A percentile compares a stretch with the other conserved stretches of the same genome.
phyloP scores from a whole-genome alignment of 2,329 filamentous ascomycete genomes.

The Sarocladium brachiariae region DNA sequence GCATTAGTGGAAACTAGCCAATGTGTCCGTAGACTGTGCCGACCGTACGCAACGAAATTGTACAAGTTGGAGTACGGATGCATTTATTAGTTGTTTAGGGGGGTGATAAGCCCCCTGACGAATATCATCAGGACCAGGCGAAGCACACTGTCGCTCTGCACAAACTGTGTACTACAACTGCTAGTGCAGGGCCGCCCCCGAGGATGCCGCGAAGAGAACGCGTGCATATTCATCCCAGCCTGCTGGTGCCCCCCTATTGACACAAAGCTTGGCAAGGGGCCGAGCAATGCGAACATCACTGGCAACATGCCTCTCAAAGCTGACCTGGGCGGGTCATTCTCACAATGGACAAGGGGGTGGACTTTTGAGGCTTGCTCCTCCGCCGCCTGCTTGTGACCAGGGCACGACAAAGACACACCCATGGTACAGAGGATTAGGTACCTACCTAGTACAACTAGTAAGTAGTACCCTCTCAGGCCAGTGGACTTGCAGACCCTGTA shows the following conservation, averaged over 20 bases:
- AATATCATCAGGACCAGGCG: background rate
- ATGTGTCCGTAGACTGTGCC: background rate
- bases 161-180: too few species aligned
- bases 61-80: too few species aligned
- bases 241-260: constrained; percentile 1
- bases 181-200: too few species aligned
- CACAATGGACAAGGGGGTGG: background rate
- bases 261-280: background rate
- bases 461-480: too few species aligned
- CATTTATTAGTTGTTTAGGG: too few species aligned
- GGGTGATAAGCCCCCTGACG: background rate
- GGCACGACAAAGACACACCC: background rate
- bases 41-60: background rate
- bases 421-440: too few species aligned
- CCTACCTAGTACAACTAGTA: too few species aligned
- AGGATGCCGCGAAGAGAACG: background rate
- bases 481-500: background rate
- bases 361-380: background rate
- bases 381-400: background rate
- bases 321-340: background rate
- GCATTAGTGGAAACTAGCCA: background rate
- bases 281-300: constrained; percentile 1
- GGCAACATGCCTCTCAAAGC: background rate
- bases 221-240: background rate
- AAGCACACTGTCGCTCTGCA: background rate